Conservation (phyloP, 2,329 filamentous ascomycete genomes). For the Alternaria sp. region DNA sequence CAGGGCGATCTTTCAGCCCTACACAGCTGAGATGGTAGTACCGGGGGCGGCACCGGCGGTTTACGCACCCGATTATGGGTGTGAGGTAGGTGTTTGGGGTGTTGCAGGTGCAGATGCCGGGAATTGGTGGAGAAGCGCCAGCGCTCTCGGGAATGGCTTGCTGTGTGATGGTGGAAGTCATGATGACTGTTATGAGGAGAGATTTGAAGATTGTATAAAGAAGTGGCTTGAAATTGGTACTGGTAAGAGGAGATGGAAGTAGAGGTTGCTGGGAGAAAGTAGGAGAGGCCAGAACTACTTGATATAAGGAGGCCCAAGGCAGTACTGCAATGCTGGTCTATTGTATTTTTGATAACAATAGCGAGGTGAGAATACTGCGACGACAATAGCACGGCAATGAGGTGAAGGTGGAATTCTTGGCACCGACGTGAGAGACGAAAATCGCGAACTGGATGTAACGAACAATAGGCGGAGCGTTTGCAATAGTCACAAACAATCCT, state of each 20-base stretch:
- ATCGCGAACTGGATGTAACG: neutral
- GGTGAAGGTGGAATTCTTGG: neutral
- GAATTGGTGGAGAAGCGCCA: neutral
- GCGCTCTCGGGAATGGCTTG: neutral
- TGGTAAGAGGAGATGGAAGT: neutral
- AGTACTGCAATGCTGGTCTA: neutral
- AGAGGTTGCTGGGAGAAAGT: neutral
- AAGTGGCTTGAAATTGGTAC: neutral
- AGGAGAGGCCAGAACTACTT: neutral
- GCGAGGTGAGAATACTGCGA: neutral
- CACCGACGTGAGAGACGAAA: neutral
- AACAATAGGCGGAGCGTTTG: neutral
- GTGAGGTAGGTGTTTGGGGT: neutral
- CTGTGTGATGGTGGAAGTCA: neutral
- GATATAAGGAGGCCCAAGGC: neutral
- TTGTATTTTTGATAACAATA: neutral
- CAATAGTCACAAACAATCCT: neutral
- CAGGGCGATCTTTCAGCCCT: neutral
- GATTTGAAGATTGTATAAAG: neutral
- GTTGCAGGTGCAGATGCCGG: neutral
- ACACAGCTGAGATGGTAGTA: constrained; percentile 6
- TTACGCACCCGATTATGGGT: constrained; percentile 3
- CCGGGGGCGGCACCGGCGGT: neutral
- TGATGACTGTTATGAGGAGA: neutral
- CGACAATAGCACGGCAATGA: neutral